Evolutionary conservation across 805 yeast genomes (phyloP).

Genomic region (Metschnikowia picachoensis): DNA sequence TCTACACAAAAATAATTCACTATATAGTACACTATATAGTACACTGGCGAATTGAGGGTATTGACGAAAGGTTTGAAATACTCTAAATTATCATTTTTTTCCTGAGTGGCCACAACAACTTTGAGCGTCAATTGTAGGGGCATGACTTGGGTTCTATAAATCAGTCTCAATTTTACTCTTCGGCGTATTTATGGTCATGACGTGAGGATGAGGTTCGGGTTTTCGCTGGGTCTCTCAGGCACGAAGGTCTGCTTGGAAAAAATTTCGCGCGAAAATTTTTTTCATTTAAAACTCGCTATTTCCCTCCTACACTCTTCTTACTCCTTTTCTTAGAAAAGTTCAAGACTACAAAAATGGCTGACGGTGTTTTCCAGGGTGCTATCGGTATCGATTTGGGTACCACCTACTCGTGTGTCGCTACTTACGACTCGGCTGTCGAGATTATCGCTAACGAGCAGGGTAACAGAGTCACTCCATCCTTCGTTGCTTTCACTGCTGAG

Average conservation of each 20-base stretch:
- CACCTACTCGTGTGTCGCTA: constrained; percentile 50
- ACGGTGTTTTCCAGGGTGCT: constrained; percentile 36
- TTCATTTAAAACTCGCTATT: constrained; percentile 16
- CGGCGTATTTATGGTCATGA: constrained; percentile 12
- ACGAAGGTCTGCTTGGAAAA: constrained; percentile 12
- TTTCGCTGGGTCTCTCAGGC: constrained; percentile 3
- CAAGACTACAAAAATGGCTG: constrained; percentile 23
- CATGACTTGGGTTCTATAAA: no score
- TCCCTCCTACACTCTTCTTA: constrained; percentile 13
- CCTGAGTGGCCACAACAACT: no score
- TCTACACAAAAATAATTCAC: no score
- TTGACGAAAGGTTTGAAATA: no score
- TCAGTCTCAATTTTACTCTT: constrained; percentile 4
- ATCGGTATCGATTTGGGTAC: constrained; percentile 53
- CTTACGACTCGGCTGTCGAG: constrained; percentile 47
- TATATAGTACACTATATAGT: no score
- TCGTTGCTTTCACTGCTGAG: constrained; percentile 46
- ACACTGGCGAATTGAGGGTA: no score
- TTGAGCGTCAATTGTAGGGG: no score
- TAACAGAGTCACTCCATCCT: constrained; percentile 50
- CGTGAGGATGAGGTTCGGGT: constrained; percentile 5
- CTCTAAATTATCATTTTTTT: no score
- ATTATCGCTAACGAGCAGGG: constrained; percentile 50
- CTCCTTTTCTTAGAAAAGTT: constrained; percentile 14
- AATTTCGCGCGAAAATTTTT: constrained; percentile 17